Evolutionary conservation across 805 yeast species (phyloP), one percentile per base, ranked within the genome.

Genomic region (Wickerhamiella shivajii): DNA sequence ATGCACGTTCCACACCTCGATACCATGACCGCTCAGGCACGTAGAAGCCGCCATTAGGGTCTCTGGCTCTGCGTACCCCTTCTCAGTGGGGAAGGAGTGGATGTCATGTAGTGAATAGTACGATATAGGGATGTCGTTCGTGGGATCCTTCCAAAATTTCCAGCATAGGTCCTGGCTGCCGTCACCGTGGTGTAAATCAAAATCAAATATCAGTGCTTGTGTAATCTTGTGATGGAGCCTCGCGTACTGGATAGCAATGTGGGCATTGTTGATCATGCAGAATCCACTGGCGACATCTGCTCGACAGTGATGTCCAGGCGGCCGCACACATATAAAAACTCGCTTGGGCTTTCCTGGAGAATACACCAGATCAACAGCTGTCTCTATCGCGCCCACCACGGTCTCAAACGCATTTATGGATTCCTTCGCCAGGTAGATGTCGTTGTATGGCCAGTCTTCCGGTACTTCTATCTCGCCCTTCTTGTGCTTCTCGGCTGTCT

Each of bases 281-380:
- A 80, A 80, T 3, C 93, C 93, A 16, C 84, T 73, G 0, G 93
- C 93, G n/a, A 71, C 66, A 37, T 77, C 71, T 0, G 83, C 76
- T 46, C 78, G 90, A 16, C 83, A 74, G 53, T 80, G 93, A 50
- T 80, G 93, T 3, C 93, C 93, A 1, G 92, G 90, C 1, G 90
- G 90, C 31, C 90, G 60, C 26, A 78, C 67, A 1, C 73, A 71
- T 0, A 74, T 74, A 55, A 78, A 78, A 2, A 76, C 74, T 27
- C 68, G 59, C 9, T 29, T 33, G 10, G 27, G 12, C 6, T 11
- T 28, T 4, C 31, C 33, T 10, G 42, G 47, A 2, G 44, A 49
- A 41, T 63, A 69, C 6, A 71, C 54, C 2, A 61, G 50, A 47
- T 80, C 90, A 1, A 78, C 61, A 2, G 77, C 84, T 1, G 67